Conservation (phyloP, 1,284 basidiomycete species). For the Sanghuangporus sanghuang region DNA sequence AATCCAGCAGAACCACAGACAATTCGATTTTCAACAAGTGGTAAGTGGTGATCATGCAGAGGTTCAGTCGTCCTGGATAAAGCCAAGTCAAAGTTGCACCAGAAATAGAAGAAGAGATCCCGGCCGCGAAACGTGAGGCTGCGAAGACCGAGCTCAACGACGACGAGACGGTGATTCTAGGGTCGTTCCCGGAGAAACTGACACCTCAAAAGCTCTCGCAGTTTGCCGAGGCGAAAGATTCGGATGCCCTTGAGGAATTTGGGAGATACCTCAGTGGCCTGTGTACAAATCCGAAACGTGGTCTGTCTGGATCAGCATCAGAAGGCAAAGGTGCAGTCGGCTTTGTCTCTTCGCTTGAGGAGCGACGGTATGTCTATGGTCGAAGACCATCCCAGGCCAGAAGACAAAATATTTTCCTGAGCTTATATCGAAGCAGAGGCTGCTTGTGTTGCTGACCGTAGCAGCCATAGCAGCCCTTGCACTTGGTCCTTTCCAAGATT, state of each 20-base stretch:
- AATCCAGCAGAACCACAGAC: too few species aligned
- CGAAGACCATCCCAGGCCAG: conserved; percentile 78
- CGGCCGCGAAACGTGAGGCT: not conserved
- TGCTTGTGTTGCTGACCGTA: conserved; percentile 84
- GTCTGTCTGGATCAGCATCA: conserved; percentile 34
- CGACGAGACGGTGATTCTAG: conserved; percentile 3
- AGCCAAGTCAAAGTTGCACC: not conserved
- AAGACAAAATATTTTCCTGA: conserved; percentile 74
- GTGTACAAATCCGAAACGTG: conserved; percentile 60
- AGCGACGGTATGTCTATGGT: conserved; percentile 76
- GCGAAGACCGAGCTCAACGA: not conserved
- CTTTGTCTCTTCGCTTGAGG: conserved; percentile 35
- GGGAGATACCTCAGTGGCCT: conserved; percentile 76
- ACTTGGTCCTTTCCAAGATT: conserved; percentile 49
- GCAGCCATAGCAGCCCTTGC: conserved; percentile 85
- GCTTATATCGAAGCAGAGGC: conserved; percentile 95
- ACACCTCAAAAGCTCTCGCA: conserved; percentile 77
- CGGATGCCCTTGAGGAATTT: conserved; percentile 66
- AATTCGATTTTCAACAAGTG: too few species aligned
- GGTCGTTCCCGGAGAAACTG: conserved; percentile 43
- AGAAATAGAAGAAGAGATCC: not conserved
- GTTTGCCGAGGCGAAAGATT: conserved; percentile 86
- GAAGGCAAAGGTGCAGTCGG: not conserved
- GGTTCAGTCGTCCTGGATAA: too few species aligned
- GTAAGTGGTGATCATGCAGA: too few species aligned